Percentiles rank a stretch among this genome's conserved stretches.
Evolutionary conservation across 2,329 filamentous ascomycete species (phyloP).

Genomic region (Neonectria punicea): DNA sequence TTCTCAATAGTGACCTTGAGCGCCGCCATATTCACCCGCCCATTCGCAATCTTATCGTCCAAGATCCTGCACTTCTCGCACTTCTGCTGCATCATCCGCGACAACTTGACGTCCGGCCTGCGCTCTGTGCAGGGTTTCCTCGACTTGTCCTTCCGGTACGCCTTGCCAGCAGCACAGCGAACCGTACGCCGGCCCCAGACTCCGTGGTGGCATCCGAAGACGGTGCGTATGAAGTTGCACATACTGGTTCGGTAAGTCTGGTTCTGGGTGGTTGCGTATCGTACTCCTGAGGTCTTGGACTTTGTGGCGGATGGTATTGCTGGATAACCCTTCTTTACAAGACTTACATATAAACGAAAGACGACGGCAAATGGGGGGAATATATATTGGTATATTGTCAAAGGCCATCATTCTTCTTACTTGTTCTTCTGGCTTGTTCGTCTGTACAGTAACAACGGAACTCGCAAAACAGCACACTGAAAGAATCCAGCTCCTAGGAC

Average conservation of each 20-base stretch:
- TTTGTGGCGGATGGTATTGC: neutral
- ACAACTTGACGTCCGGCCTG: slow-evolving; percentile 38
- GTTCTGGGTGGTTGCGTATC: neutral
- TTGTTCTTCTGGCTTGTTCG: neutral
- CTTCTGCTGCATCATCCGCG: slow-evolving; percentile 29
- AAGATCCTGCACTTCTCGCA: slow-evolving; percentile 41
- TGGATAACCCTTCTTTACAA: neutral
- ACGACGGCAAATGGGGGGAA: neutral
- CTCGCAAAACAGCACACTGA: neutral
- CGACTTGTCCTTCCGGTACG: slow-evolving; percentile 20
- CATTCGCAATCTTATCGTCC: slow-evolving; percentile 29
- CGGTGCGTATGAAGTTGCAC: slow-evolving; percentile 42
- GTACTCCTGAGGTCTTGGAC: neutral
- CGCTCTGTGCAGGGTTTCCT: no score
- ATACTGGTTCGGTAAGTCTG: slow-evolving; percentile 27
- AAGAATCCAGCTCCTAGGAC: neutral
- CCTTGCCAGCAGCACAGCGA: slow-evolving; percentile 32
- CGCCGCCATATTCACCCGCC: slow-evolving; percentile 29
- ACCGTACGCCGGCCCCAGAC: slow-evolving; percentile 41
- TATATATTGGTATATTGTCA: neutral
- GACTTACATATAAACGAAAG: neutral
- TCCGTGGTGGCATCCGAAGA: slow-evolving; percentile 43
- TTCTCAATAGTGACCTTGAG: slow-evolving; percentile 18
- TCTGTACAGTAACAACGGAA: neutral
- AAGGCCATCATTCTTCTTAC: neutral